Evolutionary conservation across 2,329 filamentous ascomycete species (phyloP).

Genomic region (Pseudogymnoascus sp.): DNA sequence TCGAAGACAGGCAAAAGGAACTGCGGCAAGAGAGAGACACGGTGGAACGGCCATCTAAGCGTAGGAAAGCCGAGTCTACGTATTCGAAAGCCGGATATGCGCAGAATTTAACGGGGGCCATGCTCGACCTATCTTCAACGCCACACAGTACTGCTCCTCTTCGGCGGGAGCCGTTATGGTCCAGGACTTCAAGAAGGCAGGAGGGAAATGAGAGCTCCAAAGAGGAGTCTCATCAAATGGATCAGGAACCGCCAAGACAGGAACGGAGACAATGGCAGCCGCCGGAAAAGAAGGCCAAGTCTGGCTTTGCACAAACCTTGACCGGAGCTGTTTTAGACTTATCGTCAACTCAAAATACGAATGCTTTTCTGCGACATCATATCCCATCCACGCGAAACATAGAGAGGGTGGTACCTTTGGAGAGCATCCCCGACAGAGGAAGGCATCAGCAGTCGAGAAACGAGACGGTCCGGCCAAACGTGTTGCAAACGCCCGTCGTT

Average conservation of each 20-base stretch:
- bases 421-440: neutral
- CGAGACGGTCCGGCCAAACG: neutral
- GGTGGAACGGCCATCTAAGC: constrained; percentile 19
- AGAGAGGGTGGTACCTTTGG: neutral
- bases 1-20: constrained; percentile 44
- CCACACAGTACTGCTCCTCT: neutral
- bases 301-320: constrained; percentile 42
- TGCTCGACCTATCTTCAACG: constrained; percentile 35
- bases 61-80: constrained; percentile 19
- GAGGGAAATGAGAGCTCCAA: neutral
- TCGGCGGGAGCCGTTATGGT: neutral
- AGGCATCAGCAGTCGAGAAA: neutral
- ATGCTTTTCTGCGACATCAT: neutral
- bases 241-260: constrained; percentile 25
- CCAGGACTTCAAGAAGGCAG: neutral
- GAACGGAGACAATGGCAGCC: constrained; percentile 12
- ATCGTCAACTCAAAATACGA: constrained; percentile 22
- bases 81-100: constrained; percentile 35
- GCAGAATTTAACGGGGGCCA: constrained; percentile 43
- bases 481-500: neutral
- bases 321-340: constrained; percentile 41
- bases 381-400: neutral
- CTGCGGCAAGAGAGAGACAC: constrained; percentile 20
- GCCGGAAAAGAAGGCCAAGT: neutral
- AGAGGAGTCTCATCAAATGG: neutral